Conservation (phyloP, 129 eudicot genomes). For the Lonicera japonica region DNA sequence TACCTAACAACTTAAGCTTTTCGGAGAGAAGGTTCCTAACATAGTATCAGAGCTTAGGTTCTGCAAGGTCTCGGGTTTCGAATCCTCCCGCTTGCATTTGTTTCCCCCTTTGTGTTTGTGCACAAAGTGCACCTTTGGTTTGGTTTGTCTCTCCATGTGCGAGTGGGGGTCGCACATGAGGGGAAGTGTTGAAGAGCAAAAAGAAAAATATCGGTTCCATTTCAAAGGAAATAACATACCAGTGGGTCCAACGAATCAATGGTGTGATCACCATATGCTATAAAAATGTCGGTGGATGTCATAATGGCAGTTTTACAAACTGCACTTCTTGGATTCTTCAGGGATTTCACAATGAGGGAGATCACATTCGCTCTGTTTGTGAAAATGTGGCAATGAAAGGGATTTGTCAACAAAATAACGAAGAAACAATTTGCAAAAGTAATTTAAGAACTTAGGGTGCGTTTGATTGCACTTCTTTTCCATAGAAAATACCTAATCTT, state of each 20-base stretch:
- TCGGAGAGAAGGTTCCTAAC: too few species aligned
- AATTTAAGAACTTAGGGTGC: background rate
- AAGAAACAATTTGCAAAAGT: background rate
- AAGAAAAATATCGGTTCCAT: background rate
- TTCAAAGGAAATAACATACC: slow-evolving; percentile 26
- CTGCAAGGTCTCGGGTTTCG: too few species aligned
- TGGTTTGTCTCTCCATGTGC: too few species aligned
- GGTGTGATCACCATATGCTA: slow-evolving; percentile 56
- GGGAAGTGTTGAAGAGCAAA: too few species aligned
- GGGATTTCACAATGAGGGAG: slow-evolving; percentile 57
- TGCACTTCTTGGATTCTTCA: slow-evolving; percentile 93
- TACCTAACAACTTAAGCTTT: too few species aligned
- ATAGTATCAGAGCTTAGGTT: too few species aligned
- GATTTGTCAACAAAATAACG: background rate
- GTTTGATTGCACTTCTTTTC: too few species aligned
- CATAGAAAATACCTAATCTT: too few species aligned
- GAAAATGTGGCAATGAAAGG: background rate
- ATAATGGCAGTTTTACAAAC: slow-evolving; percentile 77
- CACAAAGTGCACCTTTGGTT: too few species aligned
- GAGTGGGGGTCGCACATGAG: too few species aligned
- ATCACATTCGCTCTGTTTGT: slow-evolving; percentile 60
- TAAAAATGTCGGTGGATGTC: slow-evolving; percentile 74
- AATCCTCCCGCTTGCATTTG: too few species aligned
- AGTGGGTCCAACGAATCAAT: slow-evolving; percentile 65
- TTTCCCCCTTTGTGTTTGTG: too few species aligned